Percentiles rank a stretch among this genome's conserved stretches.
phyloP scores from a whole-genome alignment of 495 filamentous ascomycete species.

The Penicillium taxi region DNA sequence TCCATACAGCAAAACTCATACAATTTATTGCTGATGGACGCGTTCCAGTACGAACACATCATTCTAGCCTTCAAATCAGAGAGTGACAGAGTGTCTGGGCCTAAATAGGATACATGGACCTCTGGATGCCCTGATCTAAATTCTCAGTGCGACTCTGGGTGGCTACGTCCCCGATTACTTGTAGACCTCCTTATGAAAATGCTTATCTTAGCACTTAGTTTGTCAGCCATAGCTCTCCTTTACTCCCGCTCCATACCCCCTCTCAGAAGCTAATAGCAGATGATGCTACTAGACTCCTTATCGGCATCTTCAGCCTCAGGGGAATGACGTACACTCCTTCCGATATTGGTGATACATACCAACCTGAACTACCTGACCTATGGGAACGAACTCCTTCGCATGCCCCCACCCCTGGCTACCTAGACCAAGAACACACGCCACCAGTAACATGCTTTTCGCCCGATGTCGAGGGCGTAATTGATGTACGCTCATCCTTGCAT shows the following conservation, averaged over 20 bases:
- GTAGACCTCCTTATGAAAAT: slow-evolving; percentile 14
- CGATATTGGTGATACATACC: slow-evolving; percentile 9
- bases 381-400: slow-evolving; percentile 16
- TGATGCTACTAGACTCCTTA: slow-evolving; percentile 11
- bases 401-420: slow-evolving; percentile 18
- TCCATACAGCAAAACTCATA: too few species aligned
- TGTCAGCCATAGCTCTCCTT: slow-evolving; percentile 12
- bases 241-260: slow-evolving; percentile 4
- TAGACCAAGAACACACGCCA: slow-evolving; percentile 12
- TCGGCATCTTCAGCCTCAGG: slow-evolving; percentile 10
- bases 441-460: slow-evolving; percentile 14
- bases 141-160: too few species aligned
- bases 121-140: not conserved
- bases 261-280: slow-evolving; percentile 11
- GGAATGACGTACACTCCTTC: slow-evolving; percentile 11
- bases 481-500: slow-evolving; percentile 10
- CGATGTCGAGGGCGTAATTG: slow-evolving; percentile 11
- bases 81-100: too few species aligned
- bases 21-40: too few species aligned
- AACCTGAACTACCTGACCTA: slow-evolving; percentile 3
- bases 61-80: too few species aligned
- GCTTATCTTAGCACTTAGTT: slow-evolving; percentile 14
- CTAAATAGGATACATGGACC: not conserved
- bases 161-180: too few species aligned
- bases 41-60: too few species aligned